These are phyloP conservation scores for Globisporangium radiosum DNA, from an alignment of 352 stramenopile species.

Conservation along the genomic window DNA sequence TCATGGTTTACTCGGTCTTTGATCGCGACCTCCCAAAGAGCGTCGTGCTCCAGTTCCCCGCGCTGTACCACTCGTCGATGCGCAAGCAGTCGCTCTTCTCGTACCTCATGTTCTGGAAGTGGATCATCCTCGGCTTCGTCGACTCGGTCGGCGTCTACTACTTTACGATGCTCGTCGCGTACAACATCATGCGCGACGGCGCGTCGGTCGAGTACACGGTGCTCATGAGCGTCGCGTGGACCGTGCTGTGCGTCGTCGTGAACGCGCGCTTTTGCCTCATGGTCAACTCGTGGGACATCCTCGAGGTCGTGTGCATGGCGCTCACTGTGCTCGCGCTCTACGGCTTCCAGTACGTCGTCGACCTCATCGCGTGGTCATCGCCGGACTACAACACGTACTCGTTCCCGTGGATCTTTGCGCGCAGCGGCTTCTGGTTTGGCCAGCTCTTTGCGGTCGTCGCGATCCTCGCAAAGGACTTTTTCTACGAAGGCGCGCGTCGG, in stretches of 20 bases:
- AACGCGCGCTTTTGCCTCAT: slow-evolving; percentile 74
- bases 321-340: slow-evolving; percentile 58
- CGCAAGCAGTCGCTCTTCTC: slow-evolving; percentile 59
- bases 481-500: slow-evolving; percentile 57
- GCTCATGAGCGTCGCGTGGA: slow-evolving; percentile 65
- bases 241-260: slow-evolving; percentile 68
- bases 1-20: slow-evolving; percentile 79
- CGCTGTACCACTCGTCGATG: slow-evolving; percentile 54
- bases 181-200: slow-evolving; percentile 59
- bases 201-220: slow-evolving; percentile 54
- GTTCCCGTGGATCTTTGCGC: slow-evolving; percentile 73
- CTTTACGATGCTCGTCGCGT: slow-evolving; percentile 33
- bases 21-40: slow-evolving; percentile 74
- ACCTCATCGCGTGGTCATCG: slow-evolving; percentile 47
- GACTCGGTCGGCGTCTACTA: slow-evolving; percentile 75
- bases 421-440: slow-evolving; percentile 62
- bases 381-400: slow-evolving; percentile 66
- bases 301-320: slow-evolving; percentile 47
- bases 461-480: slow-evolving; percentile 62
- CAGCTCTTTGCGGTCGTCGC: slow-evolving; percentile 64
- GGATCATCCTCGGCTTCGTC: slow-evolving; percentile 68
- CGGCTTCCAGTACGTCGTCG: slow-evolving; percentile 58
- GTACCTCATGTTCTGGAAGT: slow-evolving; percentile 85
- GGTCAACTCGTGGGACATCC: slow-evolving; percentile 74
- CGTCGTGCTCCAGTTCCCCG: slow-evolving; percentile 52